Evolutionary conservation across 1,139 yeast genomes (phyloP), one percentile per base, ranked within the genome.

Genomic region (Candida albicans): DNA sequence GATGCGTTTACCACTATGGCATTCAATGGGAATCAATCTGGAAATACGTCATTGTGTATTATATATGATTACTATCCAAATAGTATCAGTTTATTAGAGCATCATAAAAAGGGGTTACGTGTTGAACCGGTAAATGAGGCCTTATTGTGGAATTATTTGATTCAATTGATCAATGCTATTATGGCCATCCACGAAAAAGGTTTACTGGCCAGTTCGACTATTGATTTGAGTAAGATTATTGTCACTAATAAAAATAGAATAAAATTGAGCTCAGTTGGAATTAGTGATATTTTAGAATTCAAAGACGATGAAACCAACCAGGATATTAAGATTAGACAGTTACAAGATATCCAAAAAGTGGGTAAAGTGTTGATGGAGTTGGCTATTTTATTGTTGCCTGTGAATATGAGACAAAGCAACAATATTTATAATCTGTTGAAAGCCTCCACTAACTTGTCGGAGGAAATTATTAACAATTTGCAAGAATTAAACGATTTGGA

Each of bases 1-100:
- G 97, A 91, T 59, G 90, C 95, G 9, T 93, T 93, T 61, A 86
- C 96, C 1, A 84, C 95, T 9, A 79, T 89, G 50, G 87, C 91
- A 5, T 93, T 95, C 67, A 28, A 36, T 14, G 29, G 18, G 18
- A 18, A 27, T 11, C 33, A 29, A 11, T 91, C 90, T 33, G 93
- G 87, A 52, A 75, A 77, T 35, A 46, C 57, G 48, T 31, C 42
- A 12, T 65, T 85, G 44, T 55, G 68, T 28, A 54, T 68, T 41
- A 59, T 62, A 4, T 66, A 65, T 49, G 72, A 67, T 46, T 79
- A 77, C 48, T 82, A 58, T 71, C 69, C 75, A 4, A 61, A 61
- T 46, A 52, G 69, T 2, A 56, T 50, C 35, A 67, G 70, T 1
- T 55, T 67, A 42, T 46, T 49, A 15, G 75, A 70, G 43, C 68